Evolutionary conservation across 2,329 filamentous ascomycete genomes (phyloP).

Genomic region (Daldinia sp.): DNA sequence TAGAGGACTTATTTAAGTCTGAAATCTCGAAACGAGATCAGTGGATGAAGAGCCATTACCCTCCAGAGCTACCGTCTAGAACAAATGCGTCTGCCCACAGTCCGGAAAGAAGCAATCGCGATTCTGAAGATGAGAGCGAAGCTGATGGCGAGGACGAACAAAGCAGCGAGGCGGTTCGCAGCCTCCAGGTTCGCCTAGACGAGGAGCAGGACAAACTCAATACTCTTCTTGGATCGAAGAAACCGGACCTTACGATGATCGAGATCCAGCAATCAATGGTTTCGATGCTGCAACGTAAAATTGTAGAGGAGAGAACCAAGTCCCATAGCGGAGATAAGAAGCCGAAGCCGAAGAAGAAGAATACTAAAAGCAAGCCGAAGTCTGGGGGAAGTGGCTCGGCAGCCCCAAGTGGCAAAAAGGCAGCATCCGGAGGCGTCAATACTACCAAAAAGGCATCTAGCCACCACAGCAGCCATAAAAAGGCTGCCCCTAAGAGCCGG

Average conservation of each 20-base stretch:
- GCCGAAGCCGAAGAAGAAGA: constrained; percentile 89
- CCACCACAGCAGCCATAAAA: constrained; percentile 49
- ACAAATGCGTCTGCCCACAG: constrained; percentile 68
- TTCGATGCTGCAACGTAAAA: constrained; percentile 71
- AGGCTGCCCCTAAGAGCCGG: constrained; percentile 59
- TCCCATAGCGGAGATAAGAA: constrained; percentile 68
- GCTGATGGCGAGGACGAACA: constrained; percentile 61
- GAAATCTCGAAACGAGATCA: constrained; percentile 81
- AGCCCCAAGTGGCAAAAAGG: constrained; percentile 53
- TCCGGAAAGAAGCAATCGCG: constrained; percentile 71
- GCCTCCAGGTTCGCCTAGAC: constrained; percentile 59
- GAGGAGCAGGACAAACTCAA: constrained; percentile 68
- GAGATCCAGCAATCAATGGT: constrained; percentile 69
- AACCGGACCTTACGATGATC: constrained; percentile 61
- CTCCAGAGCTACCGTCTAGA: constrained; percentile 48
- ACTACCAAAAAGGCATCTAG: constrained; percentile 46
- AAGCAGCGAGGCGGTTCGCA: constrained; percentile 59
- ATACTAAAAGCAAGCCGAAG: constrained; percentile 70
- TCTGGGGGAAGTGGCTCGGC: constrained; percentile 46
- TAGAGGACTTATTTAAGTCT: constrained; percentile 77
- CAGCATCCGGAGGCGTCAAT: constrained; percentile 44
- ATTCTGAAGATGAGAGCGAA: constrained; percentile 76
- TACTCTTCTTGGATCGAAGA: constrained; percentile 58
- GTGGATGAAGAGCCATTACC: constrained; percentile 81
- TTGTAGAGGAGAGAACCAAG: constrained; percentile 75